These are phyloP conservation scores for Saccharomyces kudriavzevii DNA, from an alignment of 805 yeast genomes.

Conservation along the genomic window DNA sequence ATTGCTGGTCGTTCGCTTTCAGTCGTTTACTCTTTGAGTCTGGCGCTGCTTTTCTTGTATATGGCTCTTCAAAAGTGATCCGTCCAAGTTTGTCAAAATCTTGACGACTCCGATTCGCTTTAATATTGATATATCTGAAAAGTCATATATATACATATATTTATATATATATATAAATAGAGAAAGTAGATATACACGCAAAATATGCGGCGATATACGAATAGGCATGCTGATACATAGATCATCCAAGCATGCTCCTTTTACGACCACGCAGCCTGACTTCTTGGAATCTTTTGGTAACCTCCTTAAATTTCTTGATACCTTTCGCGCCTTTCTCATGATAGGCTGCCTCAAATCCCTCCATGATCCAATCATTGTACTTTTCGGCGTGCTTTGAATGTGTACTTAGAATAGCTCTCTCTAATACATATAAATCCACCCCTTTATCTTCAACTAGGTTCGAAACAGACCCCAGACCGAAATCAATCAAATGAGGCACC, in stretches of 20 bases:
- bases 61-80: neutral
- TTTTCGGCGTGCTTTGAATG: conserved; percentile 65
- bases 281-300: conserved; percentile 60
- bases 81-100: neutral
- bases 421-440: conserved; percentile 91
- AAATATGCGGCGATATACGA: neutral
- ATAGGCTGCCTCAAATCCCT: conserved; percentile 51
- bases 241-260: conserved; percentile 82
- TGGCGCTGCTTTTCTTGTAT: neutral
- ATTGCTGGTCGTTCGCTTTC: conserved; percentile 20
- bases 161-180: too few species aligned
- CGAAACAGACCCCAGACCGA: conserved; percentile 79
- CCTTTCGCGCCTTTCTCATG: conserved; percentile 28
- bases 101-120: neutral
- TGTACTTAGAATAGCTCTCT: conserved; percentile 83
- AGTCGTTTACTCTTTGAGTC: neutral
- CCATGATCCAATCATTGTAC: conserved; percentile 63
- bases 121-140: neutral
- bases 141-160: too few species aligned
- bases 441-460: conserved; percentile 84
- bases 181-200: neutral
- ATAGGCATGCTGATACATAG: neutral
- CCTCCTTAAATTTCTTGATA: conserved; percentile 40
- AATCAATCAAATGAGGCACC: conserved; percentile 70
- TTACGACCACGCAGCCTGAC: conserved; percentile 90